A percentile compares a stretch with the other conserved stretches of the same genome.
These are phyloP conservation scores for Draba incana DNA, from an alignment of 345 rosid species.

Conservation along the genomic window DNA sequence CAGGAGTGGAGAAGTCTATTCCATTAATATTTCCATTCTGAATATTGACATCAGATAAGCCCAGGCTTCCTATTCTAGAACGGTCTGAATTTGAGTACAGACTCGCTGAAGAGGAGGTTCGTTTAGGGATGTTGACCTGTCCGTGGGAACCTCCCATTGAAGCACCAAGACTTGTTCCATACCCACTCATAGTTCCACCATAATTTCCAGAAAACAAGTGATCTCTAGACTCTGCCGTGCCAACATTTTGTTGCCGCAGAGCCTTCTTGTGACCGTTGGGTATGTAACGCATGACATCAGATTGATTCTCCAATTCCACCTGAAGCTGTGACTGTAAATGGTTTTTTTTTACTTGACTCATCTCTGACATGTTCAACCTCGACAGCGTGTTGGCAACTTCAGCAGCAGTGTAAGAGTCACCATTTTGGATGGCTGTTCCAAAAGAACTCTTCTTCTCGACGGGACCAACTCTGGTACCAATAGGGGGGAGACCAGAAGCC, in stretches of 20 bases:
- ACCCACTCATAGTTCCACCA: conserved; percentile 51
- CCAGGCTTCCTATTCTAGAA: conserved; percentile 54
- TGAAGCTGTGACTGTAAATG: conserved; percentile 53
- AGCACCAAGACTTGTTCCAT: conserved; percentile 53
- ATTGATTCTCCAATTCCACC: conserved; percentile 45
- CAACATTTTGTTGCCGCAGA: conserved; percentile 55
- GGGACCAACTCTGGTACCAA: conserved; percentile 60
- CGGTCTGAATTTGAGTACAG: conserved; percentile 57
- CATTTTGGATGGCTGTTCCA: conserved; percentile 53
- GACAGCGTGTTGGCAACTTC: conserved; percentile 67
- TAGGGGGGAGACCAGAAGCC: conserved; percentile 63
- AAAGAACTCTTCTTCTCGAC: conserved; percentile 53
- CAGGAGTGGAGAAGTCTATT: conserved; percentile 47
- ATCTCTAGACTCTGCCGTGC: conserved; percentile 49
- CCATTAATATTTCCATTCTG: conserved; percentile 49
- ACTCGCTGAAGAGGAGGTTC: conserved; percentile 69
- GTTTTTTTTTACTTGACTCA: conserved; percentile 51
- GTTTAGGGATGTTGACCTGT: conserved; percentile 59
- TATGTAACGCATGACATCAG: conserved; percentile 50
- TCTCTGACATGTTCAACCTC: conserved; percentile 54
- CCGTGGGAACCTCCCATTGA: conserved; percentile 51
- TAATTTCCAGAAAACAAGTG: conserved; percentile 51
- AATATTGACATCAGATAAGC: conserved; percentile 49
- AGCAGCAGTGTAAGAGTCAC: conserved; percentile 52
- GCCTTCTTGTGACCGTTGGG: conserved; percentile 58